Base-by-base conservation (phyloP, 441 rosid species). In the Syzygium syzygioides region DNA sequence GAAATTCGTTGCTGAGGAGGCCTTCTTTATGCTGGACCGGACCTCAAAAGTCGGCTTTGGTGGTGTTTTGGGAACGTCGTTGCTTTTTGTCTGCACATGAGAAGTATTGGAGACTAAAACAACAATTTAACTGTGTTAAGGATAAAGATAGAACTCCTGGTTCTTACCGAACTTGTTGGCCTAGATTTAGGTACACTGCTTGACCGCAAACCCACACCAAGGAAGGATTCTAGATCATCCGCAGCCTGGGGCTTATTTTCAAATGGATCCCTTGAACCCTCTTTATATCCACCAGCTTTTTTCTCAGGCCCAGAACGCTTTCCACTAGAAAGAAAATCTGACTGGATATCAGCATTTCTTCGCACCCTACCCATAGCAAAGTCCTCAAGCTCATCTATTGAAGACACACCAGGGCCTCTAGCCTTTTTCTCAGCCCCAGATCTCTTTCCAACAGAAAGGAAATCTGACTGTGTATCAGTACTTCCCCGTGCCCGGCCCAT, bases 101-200 rank as follows among this genome's bases (percentile, higher is more conserved):
- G 52, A 34, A 85, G 50, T 37, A 17, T 45, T 56, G 48, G 52
- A 26, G 53, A 76, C 83, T 7, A 41, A 76, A 76, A 76, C 4
- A 5, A 76, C 52, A 76, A 76, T 76, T 76, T 25, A 1, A 76
- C 17, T 41, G 52, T 17, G 7, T 41, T 23, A 45, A 85, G 37
- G 54, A 86, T 79, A 32, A 60, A 37, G 30, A 59, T 87, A 85
- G 50, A 71, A 79, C 59, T 91, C 55, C 83, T 79, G 30, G 48
- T 91, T 89, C 94, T 93, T 92, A 97, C 99, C 90, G 37, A 91
- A 89, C 92, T 88, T 54, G 93, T 32, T 55, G 93, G 87, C 91
- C 97, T 95, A 57, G 94, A 92, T 91, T 92, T 95, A 54, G 99
- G 99, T 55, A 90, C 97, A 91, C 98, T 97, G 91, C 91, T 95